These are phyloP conservation scores for Arabis hirsuta DNA, from an alignment of 345 rosid genomes.

Conservation along the genomic window DNA sequence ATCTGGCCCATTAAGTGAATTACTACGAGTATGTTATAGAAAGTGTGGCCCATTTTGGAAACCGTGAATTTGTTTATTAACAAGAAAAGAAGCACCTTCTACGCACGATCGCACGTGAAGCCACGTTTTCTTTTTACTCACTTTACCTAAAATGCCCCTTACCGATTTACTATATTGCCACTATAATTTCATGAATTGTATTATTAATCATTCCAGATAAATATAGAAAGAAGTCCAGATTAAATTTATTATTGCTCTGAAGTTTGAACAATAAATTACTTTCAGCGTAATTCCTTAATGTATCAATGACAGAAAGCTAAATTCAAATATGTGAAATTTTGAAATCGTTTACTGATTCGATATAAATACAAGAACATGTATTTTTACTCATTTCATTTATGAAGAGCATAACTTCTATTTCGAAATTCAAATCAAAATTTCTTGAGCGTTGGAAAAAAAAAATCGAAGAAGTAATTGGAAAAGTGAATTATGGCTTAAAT, in stretches of 20 bases:
- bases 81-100: conserved; percentile 31
- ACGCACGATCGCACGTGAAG: conserved; percentile 47
- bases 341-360: conserved; percentile 14
- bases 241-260: neutral
- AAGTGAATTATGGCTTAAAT: neutral
- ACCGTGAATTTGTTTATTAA: conserved; percentile 6
- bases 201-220: neutral
- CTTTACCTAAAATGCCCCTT: conserved; percentile 24
- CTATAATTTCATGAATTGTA: neutral
- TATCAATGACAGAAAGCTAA: neutral
- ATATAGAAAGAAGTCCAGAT: neutral
- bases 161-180: neutral
- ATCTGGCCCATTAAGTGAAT: conserved; percentile 1
- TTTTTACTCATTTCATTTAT: conserved; percentile 36
- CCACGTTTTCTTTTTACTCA: conserved; percentile 38
- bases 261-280: neutral
- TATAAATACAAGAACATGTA: conserved; percentile 25
- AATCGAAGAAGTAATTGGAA: neutral
- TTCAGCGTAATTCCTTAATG: neutral
- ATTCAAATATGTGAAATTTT: conserved; percentile 14
- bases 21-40: too few species aligned
- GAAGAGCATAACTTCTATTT: neutral
- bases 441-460: neutral
- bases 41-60: conserved; percentile 13
- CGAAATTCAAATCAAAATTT: conserved; percentile 19